These are phyloP conservation scores for Hypoxylon sp. DNA, from an alignment of 2,329 filamentous ascomycete genomes.

Conservation along the genomic window DNA sequence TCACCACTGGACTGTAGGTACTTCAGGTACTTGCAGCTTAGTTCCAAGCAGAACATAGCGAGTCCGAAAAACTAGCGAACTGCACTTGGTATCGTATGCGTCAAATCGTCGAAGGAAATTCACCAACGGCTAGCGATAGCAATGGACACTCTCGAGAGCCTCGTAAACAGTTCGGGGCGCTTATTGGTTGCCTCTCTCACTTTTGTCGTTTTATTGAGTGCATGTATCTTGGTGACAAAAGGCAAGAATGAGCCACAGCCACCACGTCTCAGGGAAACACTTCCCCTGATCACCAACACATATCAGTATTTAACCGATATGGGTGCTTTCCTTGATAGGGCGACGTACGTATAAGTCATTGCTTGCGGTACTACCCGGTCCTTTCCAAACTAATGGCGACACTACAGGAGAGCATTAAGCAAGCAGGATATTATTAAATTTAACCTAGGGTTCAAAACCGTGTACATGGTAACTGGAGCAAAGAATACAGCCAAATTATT, in stretches of 20 bases:
- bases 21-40: background rate
- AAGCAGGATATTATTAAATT: background rate
- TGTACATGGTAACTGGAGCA: background rate
- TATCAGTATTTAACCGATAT: constrained; percentile 19
- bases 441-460: background rate
- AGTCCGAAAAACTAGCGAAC: background rate
- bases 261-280: constrained; percentile 9
- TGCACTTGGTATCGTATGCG: background rate
- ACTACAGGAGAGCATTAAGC: background rate
- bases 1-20: background rate
- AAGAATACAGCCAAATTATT: background rate
- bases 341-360: constrained; percentile 4
- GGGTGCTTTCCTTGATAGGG: constrained; percentile 4
- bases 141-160: background rate
- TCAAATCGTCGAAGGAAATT: background rate
- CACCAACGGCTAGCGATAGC: background rate
- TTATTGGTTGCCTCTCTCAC: background rate
- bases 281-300: constrained; percentile 15
- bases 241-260: constrained; percentile 2
- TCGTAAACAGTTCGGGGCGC: background rate
- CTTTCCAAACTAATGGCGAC: background rate
- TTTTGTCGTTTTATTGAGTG: background rate
- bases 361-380: background rate
- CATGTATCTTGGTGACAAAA: background rate
- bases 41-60: background rate